Evolutionary conservation across 495 filamentous ascomycete genomes (phyloP).

Genomic region (Patellaria atrata): DNA sequence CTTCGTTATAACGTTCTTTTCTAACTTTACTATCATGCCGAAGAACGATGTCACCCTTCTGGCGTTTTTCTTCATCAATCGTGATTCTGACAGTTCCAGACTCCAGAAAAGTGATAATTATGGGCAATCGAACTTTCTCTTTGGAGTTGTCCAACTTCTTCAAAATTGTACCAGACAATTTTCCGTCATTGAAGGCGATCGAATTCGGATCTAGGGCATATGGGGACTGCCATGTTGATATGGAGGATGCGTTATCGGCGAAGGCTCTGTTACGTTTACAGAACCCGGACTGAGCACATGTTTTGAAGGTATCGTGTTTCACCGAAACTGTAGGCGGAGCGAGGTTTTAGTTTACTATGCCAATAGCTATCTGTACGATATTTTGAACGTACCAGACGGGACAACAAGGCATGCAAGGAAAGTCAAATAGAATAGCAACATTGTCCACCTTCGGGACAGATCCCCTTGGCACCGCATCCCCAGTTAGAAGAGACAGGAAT

Average conservation of each 20-base stretch:
- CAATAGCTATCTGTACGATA: background rate
- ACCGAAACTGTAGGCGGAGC: constrained; percentile 46
- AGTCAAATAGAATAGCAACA: no score
- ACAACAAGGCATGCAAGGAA: no score
- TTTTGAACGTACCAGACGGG: no score
- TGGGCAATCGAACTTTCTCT: constrained; percentile 57
- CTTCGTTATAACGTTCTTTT: constrained; percentile 90
- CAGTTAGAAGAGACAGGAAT: no score
- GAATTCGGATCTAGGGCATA: constrained; percentile 62
- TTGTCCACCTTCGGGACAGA: no score
- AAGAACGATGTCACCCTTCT: constrained; percentile 78
- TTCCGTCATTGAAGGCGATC: constrained; percentile 61
- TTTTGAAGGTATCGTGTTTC: constrained; percentile 94
- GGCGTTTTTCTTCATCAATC: constrained; percentile 77
- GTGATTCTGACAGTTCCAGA: constrained; percentile 76
- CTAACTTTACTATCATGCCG: constrained; percentile 68
- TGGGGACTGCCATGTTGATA: constrained; percentile 60
- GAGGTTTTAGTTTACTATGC: background rate
- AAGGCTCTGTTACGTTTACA: constrained; percentile 85
- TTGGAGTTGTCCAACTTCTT: constrained; percentile 54
- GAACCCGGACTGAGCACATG: constrained; percentile 86
- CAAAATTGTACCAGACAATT: constrained; percentile 60
- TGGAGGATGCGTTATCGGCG: constrained; percentile 57
- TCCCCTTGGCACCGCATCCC: no score
- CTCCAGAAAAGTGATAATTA: constrained; percentile 75